Percentiles rank a stretch among this genome's conserved stretches.
Evolutionary conservation across 1,284 basidiomycete species (phyloP).

Genomic region (Sanghuangporus baumii): DNA sequence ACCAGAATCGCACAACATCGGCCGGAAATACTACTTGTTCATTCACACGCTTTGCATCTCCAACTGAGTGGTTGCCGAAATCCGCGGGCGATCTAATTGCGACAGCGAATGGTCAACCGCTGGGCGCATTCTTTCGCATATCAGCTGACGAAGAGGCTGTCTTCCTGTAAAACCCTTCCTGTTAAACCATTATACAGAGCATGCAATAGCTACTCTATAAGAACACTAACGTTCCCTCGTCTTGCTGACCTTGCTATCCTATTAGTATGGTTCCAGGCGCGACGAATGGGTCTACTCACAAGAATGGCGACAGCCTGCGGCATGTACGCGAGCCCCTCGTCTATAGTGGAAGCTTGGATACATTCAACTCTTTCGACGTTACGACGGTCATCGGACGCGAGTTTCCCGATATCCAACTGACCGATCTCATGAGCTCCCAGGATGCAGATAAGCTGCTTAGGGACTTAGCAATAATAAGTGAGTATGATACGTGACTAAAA

Average conservation of each 20-base stretch:
- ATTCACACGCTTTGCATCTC: neutral
- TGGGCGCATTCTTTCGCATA: neutral
- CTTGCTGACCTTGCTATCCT: neutral
- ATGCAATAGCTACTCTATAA: neutral
- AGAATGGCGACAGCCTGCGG: neutral
- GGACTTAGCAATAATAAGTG: conserved; percentile 15
- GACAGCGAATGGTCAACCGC: neutral
- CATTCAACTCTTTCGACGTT: conserved; percentile 15
- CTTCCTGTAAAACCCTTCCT: conserved; percentile 2
- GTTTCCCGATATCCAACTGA: conserved; percentile 15
- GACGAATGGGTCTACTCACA: neutral
- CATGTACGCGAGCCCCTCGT: conserved; percentile 7
- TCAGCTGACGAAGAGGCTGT: conserved; percentile 4
- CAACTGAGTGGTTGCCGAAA: neutral
- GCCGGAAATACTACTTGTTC: neutral
- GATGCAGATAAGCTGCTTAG: conserved; percentile 13
- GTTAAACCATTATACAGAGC: neutral
- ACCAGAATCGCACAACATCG: neutral
- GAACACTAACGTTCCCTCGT: neutral
- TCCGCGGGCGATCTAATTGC: neutral
- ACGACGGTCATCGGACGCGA: conserved; percentile 18
- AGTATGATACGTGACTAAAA: neutral
- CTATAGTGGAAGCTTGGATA: conserved; percentile 15
- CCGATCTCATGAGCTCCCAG: conserved; percentile 10
- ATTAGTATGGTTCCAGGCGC: neutral